Evolutionary conservation across 2,329 filamentous ascomycete species (phyloP).

Genomic region (Podosphaera fusca): DNA sequence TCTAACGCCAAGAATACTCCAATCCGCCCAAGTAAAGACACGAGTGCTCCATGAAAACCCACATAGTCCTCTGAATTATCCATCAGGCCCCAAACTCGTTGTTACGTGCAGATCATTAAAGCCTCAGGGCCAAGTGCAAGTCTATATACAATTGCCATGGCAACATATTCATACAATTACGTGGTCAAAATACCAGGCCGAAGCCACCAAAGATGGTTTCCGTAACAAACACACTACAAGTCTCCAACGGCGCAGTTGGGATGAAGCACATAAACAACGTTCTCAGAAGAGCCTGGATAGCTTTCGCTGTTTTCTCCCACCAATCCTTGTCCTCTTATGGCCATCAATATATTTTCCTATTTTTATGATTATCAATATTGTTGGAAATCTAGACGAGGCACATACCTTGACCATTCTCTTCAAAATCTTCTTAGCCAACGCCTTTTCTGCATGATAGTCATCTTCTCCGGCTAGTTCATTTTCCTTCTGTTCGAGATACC

Average conservation of each 20-base stretch:
- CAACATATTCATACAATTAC: too few species aligned
- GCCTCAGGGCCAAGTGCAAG: too few species aligned
- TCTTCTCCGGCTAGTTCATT: slow-evolving; percentile 60
- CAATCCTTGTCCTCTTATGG: slow-evolving; percentile 41
- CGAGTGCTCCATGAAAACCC: too few species aligned
- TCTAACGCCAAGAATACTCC: too few species aligned
- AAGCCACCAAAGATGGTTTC: too few species aligned
- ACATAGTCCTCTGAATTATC: too few species aligned
- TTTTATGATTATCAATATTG: slow-evolving; percentile 30
- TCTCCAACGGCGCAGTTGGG: slow-evolving; percentile 73
- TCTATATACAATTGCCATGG: too few species aligned
- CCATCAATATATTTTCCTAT: slow-evolving; percentile 71
- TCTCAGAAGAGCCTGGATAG: slow-evolving; percentile 21
- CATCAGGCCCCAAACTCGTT: too few species aligned
- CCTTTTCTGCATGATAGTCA: slow-evolving; percentile 52
- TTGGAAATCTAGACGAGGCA: slow-evolving; percentile 1
- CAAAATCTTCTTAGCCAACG: slow-evolving; percentile 60
- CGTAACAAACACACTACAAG: too few species aligned
- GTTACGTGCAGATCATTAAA: too few species aligned
- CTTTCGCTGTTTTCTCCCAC: slow-evolving; percentile 23
- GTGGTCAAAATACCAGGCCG: too few species aligned
- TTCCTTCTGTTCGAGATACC: slow-evolving; percentile 87
- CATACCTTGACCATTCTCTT: slow-evolving; percentile 86
- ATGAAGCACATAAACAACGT: slow-evolving; percentile 68
- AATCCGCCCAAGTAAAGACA: too few species aligned